A percentile compares a stretch with the other conserved stretches of the same genome.
Conservation (phyloP, 2,329 filamentous ascomycete species). For the Ascochyta koolunga region DNA sequence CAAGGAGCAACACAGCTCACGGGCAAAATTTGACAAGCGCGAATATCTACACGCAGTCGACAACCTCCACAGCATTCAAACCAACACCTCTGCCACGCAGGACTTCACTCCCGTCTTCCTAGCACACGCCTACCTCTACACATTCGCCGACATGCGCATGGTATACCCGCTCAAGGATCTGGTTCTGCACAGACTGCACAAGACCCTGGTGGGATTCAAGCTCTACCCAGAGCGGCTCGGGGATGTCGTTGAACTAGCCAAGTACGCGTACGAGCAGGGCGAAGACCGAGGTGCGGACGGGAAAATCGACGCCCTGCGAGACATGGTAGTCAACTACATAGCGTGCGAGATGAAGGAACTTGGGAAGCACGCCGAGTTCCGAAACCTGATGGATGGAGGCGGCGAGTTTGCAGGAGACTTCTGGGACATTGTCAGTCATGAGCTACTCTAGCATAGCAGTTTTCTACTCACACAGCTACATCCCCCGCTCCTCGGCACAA, state of each 20-base stretch:
- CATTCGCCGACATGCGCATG: constrained; percentile 31
- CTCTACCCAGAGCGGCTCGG: constrained; percentile 26
- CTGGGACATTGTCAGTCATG: constrained; percentile 13
- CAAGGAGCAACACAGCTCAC: neutral
- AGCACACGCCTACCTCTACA: constrained; percentile 40
- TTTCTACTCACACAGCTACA: neutral
- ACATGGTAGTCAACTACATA: constrained; percentile 33
- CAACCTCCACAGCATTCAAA: constrained; percentile 1
- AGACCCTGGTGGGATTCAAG: constrained; percentile 31
- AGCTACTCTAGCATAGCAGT: neutral
- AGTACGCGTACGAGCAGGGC: constrained; percentile 31
- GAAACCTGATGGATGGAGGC: constrained; percentile 26
- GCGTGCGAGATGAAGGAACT: constrained; percentile 27
- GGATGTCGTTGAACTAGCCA: constrained; percentile 32
- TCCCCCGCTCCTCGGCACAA: constrained; percentile 36
- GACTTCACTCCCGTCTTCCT: constrained; percentile 33
- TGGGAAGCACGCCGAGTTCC: constrained; percentile 24
- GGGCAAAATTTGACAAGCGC: neutral
- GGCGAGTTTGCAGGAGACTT: constrained; percentile 37
- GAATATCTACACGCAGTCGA: neutral
- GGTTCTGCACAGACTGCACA: constrained; percentile 36
- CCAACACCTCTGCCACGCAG: constrained; percentile 7
- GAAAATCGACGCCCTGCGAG: constrained; percentile 26
- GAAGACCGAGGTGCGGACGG: constrained; percentile 17
- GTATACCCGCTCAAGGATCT: constrained; percentile 31